These are phyloP conservation scores for Sphagnum fallax DNA, from an alignment of 228 moss, liverwort and hornwort species.

Conservation along the genomic window DNA sequence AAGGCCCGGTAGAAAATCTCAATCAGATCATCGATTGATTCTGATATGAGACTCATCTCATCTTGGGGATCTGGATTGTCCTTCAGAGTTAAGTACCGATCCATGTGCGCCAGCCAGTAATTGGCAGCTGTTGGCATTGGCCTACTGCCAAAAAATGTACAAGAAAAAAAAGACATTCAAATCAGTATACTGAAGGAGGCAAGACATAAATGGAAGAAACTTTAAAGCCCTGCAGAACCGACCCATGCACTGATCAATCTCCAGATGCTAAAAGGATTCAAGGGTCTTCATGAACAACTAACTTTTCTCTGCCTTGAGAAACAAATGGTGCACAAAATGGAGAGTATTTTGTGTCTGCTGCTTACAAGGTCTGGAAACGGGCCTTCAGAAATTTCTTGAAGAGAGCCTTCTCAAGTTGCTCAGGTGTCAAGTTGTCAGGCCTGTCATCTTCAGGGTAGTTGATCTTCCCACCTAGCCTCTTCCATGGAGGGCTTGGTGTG, in stretches of 20 bases:
- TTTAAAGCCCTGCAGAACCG: too few relatives aligned
- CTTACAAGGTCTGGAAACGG: constrained; percentile 42
- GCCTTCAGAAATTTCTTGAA: constrained; percentile 50
- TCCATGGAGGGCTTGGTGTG: constrained; percentile 41
- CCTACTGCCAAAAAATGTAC: constrained; percentile 18
- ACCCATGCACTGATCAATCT: too few relatives aligned
- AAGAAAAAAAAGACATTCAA: background rate
- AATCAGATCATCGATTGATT: constrained; percentile 49
- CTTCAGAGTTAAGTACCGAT: constrained; percentile 41
- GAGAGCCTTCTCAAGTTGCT: constrained; percentile 33
- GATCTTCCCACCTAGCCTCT: constrained; percentile 46
- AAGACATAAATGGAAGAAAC: too few relatives aligned
- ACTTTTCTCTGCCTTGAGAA: too few relatives aligned
- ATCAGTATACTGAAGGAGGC: background rate
- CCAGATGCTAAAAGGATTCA: too few relatives aligned
- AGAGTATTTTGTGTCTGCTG: background rate
- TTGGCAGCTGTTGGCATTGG: constrained; percentile 46
- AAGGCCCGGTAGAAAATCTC: constrained; percentile 47
- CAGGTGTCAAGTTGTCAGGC: constrained; percentile 33
- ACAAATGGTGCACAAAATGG: too few relatives aligned
- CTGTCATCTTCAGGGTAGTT: constrained; percentile 38
- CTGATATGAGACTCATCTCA: constrained; percentile 39
- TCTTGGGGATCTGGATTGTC: constrained; percentile 38
- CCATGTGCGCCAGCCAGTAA: constrained; percentile 51
- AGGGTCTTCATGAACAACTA: too few relatives aligned